Base-by-base conservation (phyloP, 2,329 filamentous ascomycete genomes). In the Fusarium paranaense region DNA sequence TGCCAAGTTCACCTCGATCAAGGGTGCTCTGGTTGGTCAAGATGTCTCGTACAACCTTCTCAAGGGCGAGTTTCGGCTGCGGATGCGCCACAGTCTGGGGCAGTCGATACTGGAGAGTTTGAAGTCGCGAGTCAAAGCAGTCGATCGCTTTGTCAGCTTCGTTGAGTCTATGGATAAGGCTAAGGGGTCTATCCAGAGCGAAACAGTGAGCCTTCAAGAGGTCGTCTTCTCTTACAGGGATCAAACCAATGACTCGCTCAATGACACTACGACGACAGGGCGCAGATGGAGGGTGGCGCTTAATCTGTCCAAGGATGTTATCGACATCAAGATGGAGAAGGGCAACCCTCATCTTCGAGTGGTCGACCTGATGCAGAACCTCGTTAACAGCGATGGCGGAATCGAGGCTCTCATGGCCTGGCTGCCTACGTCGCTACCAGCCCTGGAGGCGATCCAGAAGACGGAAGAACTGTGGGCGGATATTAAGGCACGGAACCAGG, bases 121-220 rank as follows among this genome's bases (percentile, higher is more conserved):
- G 22, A 85, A 86, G 70, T 85, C 87, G 60, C 87, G 91, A 32
- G 85, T 95, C 54, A 88, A 90, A 74, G 89, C 91, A 14, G 89
- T 97, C 66, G 90, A 93, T 77, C 89, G 92, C 22, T 86, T 97
- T 32, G 91, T 94, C 42, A 88, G 89, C 50, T 94, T 94, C 77
- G 86, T 95, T 30, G 88, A 91, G 52, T 90, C 92, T 2, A 88
- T 95, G 71, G 85, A 90, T 64, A 84, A 86, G 71, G 86, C 89
- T 73, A 84, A 85, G 56, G 86, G 86, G 18, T 86, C 87, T 61
- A 87, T 93, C 38, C 84, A 85, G 50, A 88, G 89, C 78, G 87
- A 91, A 74, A 84, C 87, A 45, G 86, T 92, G 64, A 90, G 89
- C 18, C 85, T 96, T 64, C 85, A 86, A 73, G 86, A 89, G 70